Percentiles rank a stretch among this genome's conserved stretches.
These are phyloP conservation scores for Entophlyctis luteolus DNA, from an alignment of 192 early-diverging fungal species.

Conservation along the genomic window DNA sequence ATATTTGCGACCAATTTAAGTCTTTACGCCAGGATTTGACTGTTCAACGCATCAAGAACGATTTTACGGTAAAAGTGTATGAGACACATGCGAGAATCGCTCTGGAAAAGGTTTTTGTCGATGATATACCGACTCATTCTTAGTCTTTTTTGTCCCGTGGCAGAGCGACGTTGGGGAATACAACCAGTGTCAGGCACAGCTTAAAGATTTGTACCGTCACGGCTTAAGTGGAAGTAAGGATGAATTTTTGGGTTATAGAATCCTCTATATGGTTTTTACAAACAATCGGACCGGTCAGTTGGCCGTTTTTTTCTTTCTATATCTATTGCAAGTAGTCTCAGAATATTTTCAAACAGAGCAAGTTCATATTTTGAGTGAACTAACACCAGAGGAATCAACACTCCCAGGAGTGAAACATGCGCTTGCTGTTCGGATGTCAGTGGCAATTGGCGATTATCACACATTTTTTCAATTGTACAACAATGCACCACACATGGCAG, in stretches of 20 bases:
- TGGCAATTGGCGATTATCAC: constrained; percentile 83
- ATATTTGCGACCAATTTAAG: constrained; percentile 97
- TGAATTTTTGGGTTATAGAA: constrained; percentile 92
- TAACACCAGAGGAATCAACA: constrained; percentile 66
- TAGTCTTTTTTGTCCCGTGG: background rate
- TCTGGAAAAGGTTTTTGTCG: constrained; percentile 69
- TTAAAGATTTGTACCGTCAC: constrained; percentile 79
- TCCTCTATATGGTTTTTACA: constrained; percentile 87
- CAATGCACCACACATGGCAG: constrained; percentile 77
- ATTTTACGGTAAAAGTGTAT: constrained; percentile 91
- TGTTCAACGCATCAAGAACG: constrained; percentile 89
- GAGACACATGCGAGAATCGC: constrained; percentile 94
- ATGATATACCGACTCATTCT: background rate
- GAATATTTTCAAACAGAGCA: constrained; percentile 56
- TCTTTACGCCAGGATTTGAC: constrained; percentile 93
- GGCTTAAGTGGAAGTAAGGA: constrained; percentile 65
- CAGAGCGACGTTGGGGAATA: constrained; percentile 93
- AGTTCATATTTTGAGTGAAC: constrained; percentile 65
- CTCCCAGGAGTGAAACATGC: constrained; percentile 73
- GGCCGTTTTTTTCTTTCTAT: background rate
- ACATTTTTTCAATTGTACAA: constrained; percentile 76
- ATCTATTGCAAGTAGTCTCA: background rate
- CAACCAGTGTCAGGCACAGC: constrained; percentile 95
- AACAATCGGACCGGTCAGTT: constrained; percentile 72
- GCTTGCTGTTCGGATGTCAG: constrained; percentile 72